These are phyloP conservation scores for Colletotrichum tabaci DNA, from an alignment of 2,329 filamentous ascomycete species.

Conservation along the genomic window DNA sequence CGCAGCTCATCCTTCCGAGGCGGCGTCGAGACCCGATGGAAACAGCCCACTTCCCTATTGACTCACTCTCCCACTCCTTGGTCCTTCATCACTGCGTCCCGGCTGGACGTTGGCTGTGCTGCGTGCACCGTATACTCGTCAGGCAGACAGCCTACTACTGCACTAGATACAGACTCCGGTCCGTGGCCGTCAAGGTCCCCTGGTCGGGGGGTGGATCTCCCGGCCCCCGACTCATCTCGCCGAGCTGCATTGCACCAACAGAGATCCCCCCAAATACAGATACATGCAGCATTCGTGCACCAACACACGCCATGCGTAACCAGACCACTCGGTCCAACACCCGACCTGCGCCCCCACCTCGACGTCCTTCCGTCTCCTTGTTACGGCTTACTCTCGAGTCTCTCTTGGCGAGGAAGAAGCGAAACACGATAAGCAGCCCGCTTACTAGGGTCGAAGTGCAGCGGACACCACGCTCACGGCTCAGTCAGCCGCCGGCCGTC, in stretches of 20 bases:
- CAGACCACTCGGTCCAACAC: background rate
- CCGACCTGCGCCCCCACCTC: background rate
- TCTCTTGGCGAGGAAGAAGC: background rate
- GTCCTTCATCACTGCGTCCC: background rate
- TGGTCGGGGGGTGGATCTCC: conserved; percentile 9
- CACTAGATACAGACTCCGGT: conserved; percentile 8
- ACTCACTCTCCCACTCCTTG: background rate
- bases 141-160: background rate
- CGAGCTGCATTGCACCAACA: conserved; percentile 5
- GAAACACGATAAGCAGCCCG: conserved; percentile 10
- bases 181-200: conserved; percentile 32
- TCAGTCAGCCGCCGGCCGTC: background rate
- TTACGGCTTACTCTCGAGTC: conserved; percentile 19
- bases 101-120: conserved; percentile 19
- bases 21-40: conserved; percentile 11
- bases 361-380: background rate
- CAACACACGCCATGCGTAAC: background rate
- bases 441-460: background rate
- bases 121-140: conserved; percentile 10
- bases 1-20: conserved; percentile 10
- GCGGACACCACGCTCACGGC: background rate
- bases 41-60: conserved; percentile 15
- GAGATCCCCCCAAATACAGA: background rate
- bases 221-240: conserved; percentile 7
- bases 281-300: background rate